Percentiles rank a stretch among this genome's conserved stretches.
These are phyloP conservation scores for Aspergillus floridensis DNA, from an alignment of 2,329 filamentous ascomycete genomes.

Conservation along the genomic window DNA sequence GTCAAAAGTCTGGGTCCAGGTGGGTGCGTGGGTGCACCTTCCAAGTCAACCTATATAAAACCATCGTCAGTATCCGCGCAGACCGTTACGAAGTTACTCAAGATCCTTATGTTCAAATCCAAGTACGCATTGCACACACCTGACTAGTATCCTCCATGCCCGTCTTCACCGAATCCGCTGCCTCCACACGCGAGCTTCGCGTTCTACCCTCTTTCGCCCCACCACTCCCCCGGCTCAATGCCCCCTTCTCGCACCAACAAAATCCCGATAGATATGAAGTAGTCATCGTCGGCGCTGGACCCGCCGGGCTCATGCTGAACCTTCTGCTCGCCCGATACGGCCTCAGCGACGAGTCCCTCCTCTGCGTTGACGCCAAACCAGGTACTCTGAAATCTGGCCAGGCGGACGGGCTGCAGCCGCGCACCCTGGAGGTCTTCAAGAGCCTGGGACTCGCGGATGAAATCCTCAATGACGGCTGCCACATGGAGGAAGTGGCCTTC, in stretches of 20 bases:
- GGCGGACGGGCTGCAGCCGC: conserved; percentile 44
- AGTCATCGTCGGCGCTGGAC: conserved; percentile 43
- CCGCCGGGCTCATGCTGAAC: conserved; percentile 43
- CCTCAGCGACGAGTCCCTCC: conserved; percentile 39
- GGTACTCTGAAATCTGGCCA: conserved; percentile 41
- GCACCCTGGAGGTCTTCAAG: conserved; percentile 45
- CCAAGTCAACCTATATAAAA: not conserved
- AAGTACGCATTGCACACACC: not conserved
- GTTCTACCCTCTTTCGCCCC: conserved; percentile 41
- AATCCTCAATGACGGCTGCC: conserved; percentile 40
- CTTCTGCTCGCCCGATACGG: conserved; percentile 46
- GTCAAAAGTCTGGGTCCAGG: not conserved
- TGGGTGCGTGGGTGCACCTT: not conserved
- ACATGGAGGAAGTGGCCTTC: conserved; percentile 60
- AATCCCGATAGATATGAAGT: conserved; percentile 41
- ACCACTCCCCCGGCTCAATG: conserved; percentile 43
- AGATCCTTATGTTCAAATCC: too few species aligned
- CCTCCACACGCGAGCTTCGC: conserved; percentile 39
- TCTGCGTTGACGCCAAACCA: conserved; percentile 45
- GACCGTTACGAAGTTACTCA: not conserved
- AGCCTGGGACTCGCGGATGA: conserved; percentile 42
- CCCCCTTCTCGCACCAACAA: conserved; percentile 22
- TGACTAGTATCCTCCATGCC: conserved; percentile 29
- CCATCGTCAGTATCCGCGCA: not conserved
- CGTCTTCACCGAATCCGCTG: conserved; percentile 39